A percentile compares a stretch with the other conserved stretches of the same genome.
These are phyloP conservation scores for Dactylellina sp. DNA, from an alignment of 2,329 filamentous ascomycete species.

Conservation along the genomic window DNA sequence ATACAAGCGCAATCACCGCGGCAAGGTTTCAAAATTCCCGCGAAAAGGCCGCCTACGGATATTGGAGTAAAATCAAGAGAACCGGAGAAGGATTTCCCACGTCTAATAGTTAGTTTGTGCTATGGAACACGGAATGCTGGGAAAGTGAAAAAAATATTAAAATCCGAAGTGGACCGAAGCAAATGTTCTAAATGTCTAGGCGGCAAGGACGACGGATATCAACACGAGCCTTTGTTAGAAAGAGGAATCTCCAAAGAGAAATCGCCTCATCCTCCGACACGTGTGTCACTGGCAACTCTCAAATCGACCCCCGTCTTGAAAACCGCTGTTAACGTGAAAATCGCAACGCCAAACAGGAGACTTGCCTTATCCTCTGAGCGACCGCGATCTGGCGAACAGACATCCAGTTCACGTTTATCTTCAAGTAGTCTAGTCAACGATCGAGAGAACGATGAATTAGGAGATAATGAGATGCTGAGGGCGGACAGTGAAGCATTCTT, in stretches of 20 bases:
- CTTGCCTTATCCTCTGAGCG: constrained; percentile 40
- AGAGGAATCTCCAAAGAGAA: constrained; percentile 24
- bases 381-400: constrained; percentile 43
- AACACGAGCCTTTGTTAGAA: constrained; percentile 18
- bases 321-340: constrained; percentile 37
- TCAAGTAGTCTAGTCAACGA: constrained; percentile 4
- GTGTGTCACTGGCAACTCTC: constrained; percentile 41
- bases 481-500: constrained; percentile 40
- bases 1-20: constrained; percentile 39
- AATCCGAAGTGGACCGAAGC: constrained; percentile 38
- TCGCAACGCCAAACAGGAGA: constrained; percentile 37
- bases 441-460: constrained; percentile 21
- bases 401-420: constrained; percentile 20
- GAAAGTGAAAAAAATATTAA: constrained; percentile 41
- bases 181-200: constrained; percentile 28
- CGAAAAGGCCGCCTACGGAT: constrained; percentile 41
- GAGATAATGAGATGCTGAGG: constrained; percentile 40
- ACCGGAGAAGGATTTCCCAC: constrained; percentile 8
- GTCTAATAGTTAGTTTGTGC: constrained; percentile 27
- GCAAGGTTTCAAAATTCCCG: constrained; percentile 43
- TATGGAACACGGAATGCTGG: constrained; percentile 40
- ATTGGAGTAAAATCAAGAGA: constrained; percentile 31
- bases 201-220: constrained; percentile 22
- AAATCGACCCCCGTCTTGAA: constrained; percentile 30
- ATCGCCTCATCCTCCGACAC: constrained; percentile 40